Base-by-base conservation (phyloP, 768 basidiomycete genomes). In the Boletus reticulatus region DNA sequence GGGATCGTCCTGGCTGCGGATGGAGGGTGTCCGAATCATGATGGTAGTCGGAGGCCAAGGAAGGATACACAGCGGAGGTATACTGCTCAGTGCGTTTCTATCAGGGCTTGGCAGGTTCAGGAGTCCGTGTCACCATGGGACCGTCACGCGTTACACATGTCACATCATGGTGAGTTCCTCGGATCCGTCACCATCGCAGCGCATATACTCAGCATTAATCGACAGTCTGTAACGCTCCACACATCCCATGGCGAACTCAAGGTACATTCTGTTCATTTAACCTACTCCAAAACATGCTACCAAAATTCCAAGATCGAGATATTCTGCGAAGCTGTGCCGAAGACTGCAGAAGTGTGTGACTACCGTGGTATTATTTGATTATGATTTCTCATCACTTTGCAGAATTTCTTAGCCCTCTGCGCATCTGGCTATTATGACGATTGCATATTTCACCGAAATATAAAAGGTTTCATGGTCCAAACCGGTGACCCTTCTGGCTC, bases 331-430 rank as follows among this genome's bases (percentile, higher is more conserved):
- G 88, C 96, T 7, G 90, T 94, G 19, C 97, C 97, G 22, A 93
- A 94, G 72, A 80, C 94, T 12, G 93, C 95, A 62, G 96, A 99
- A 79, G 95, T 94, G 59, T n/a, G 59, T 55, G 43, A 49, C n/a
- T 4, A 27, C 19, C 17, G 38, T 32, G 19, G 49, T 13, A 36
- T 36, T 14, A 41, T 39, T 47, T 39, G 32, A 42, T 53, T 29
- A 2, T 38, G 17, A 24, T 2, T 47, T 42, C 50, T 48, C 20
- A 57, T 55, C 29, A 9, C 6, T 17, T 12, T 51, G 34, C 64
- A 97, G 94, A 99, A 98, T 73, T 99, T 98, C 67, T 79, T 99
- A 14, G 95, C 94, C 1, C 80, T 98, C 14, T 94, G 92, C 66
- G 97, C 94, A 17, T 89, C 93, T 9, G 88, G 87, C 31, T 88